Evolutionary conservation across 192 early-diverging fungal species (phyloP), one percentile per base, ranked within the genome.

Genomic region (Geranomyces variabilis): DNA sequence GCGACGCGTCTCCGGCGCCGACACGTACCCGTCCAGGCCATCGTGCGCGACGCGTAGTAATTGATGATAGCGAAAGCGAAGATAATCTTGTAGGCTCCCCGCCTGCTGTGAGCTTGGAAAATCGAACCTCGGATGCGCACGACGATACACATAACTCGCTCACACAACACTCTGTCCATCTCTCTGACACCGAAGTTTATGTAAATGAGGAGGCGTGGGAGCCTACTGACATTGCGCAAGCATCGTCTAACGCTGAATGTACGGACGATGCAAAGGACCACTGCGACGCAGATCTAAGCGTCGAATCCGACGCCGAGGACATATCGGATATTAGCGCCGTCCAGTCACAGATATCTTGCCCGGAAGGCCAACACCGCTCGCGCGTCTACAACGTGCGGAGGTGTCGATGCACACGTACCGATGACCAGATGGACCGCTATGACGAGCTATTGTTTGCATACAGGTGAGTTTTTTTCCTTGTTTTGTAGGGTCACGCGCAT

Each of bases 371-470:
- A 12, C 70, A 72, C 46, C 17, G 19, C 14, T 72, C 70, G 26
- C 24, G 8, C 1, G 34, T 26, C 9, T 44, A 53, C 21, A 31
- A n/a, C 15, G 66, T 72, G 19, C 70, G 49, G 17, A 36, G 46
- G 12, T 72, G 70, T 26, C 70, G 70, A 51, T 72, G 70, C 62
- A 34, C 36, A 15, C 48, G 41, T 9, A n/a, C 61, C 9, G 60
- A 63, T 33, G 46, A 63, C 14, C 46, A 63, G 14, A 65, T 63
- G 70, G 61, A 72, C 21, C 17, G 51, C 7, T 72, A 72, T 30
- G 70, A 65, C 21, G 63, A 49, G 31, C 60, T 72, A n/a, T 31
- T 72, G 0, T 65, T 72, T 56, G 10, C 19, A 43, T 72, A 44
- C 49, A 70, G 57, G 68, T 70, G 53, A 48, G 30, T 28, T 41